These are phyloP conservation scores for Cinchona pubescens DNA, from an alignment of 257 asterid genomes.

Conservation along the genomic window DNA sequence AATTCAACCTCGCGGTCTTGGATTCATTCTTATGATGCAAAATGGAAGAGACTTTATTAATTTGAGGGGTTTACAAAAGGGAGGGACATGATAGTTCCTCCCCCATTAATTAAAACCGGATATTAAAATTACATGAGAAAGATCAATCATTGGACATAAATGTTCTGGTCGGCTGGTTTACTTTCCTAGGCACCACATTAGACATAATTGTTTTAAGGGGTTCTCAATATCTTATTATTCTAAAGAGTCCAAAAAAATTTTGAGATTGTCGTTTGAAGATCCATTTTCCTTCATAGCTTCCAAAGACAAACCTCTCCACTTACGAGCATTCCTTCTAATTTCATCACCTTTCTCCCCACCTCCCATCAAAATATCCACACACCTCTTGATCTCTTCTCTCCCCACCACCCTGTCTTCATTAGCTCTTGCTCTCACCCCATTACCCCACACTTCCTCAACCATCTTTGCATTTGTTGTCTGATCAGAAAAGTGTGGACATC, in stretches of 20 bases:
- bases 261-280: constrained; percentile 44
- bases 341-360: constrained; percentile 33
- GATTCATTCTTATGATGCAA: no score
- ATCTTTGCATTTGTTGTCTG: constrained; percentile 53
- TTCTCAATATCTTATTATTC: neutral
- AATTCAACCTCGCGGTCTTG: no score
- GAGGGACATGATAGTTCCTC: no score
- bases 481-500: constrained; percentile 48
- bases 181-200: no score
- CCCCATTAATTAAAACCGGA: no score
- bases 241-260: constrained; percentile 26
- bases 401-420: constrained; percentile 33
- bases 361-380: constrained; percentile 51
- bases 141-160: no score
- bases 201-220: neutral
- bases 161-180: no score
- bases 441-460: constrained; percentile 56
- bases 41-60: no score
- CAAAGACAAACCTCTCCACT: constrained; percentile 40
- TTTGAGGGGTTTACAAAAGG: no score
- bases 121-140: no score
- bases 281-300: constrained; percentile 50
- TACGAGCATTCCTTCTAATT: constrained; percentile 36
- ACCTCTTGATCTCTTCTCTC: constrained; percentile 39
- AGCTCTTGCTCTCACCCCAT: constrained; percentile 42